A percentile compares a stretch with the other conserved stretches of the same genome.
These are phyloP conservation scores for Fusarium tjaetaba DNA, from an alignment of 2,329 filamentous ascomycete species.

Conservation along the genomic window DNA sequence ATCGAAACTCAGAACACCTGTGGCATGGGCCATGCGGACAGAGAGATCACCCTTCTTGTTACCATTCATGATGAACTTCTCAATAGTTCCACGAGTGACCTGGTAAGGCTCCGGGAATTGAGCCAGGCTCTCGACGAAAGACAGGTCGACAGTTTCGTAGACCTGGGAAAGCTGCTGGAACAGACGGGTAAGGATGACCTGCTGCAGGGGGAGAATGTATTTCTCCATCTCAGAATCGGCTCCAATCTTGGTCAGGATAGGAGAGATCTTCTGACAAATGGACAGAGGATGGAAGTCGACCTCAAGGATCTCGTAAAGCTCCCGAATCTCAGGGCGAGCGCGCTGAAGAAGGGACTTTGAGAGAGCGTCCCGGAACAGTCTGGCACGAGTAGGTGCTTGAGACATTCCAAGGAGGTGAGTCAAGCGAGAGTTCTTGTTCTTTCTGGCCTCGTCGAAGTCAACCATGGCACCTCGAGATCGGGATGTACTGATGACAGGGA, in stretches of 20 bases:
- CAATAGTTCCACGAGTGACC: slow-evolving; percentile 87
- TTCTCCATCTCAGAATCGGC: slow-evolving; percentile 96
- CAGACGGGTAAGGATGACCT: slow-evolving; percentile 96
- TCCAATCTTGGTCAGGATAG: slow-evolving; percentile 92
- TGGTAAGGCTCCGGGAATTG: slow-evolving; percentile 97
- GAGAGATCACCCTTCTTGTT: slow-evolving; percentile 99
- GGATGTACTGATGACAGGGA: slow-evolving; percentile 98
- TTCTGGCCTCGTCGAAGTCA: slow-evolving; percentile 95
- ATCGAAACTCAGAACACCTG: slow-evolving; percentile 95
- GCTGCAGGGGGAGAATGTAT: slow-evolving; percentile 94
- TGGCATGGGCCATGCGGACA: slow-evolving; percentile 95
- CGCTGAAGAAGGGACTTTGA: slow-evolving; percentile 95
- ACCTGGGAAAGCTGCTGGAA: slow-evolving; percentile 99
- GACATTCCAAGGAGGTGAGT: slow-evolving; percentile 96
- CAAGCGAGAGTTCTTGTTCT: slow-evolving; percentile 98
- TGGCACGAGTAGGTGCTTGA: slow-evolving; percentile 85
- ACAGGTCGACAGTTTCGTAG: slow-evolving; percentile 95
- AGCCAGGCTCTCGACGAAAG: slow-evolving; percentile 92
- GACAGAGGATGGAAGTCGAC: slow-evolving; percentile 99
- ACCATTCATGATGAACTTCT: slow-evolving; percentile 99
- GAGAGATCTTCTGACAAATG: slow-evolving; percentile 99
- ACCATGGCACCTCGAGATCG: slow-evolving; percentile 95
- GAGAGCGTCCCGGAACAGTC: slow-evolving; percentile 93
- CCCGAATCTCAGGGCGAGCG: slow-evolving; percentile 91
- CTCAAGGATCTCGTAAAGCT: slow-evolving; percentile 98